These are phyloP conservation scores for Colletotrichum sp. DNA, from an alignment of 2,329 filamentous ascomycete genomes.

Conservation along the genomic window DNA sequence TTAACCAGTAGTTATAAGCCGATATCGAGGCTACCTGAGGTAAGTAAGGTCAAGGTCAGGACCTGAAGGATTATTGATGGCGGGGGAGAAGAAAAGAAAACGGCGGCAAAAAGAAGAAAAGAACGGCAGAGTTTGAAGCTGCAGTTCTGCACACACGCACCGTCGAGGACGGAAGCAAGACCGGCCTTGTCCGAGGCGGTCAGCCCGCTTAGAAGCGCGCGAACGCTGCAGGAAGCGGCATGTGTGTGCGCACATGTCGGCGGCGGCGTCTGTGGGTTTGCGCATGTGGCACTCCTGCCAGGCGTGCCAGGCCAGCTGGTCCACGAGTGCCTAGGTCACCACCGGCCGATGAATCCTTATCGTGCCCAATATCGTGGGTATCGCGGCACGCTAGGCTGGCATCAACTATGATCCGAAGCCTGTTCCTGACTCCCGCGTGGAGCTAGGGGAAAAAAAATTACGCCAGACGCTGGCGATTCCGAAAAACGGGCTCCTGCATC, in stretches of 20 bases:
- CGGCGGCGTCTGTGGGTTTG: not conserved
- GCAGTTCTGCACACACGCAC: not conserved
- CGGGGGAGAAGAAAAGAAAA: not conserved
- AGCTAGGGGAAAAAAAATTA: not conserved
- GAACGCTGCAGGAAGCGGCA: not conserved
- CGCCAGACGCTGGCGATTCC: constrained; percentile 12
- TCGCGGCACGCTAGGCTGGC: not conserved
- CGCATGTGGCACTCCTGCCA: not conserved
- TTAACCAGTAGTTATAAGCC: not conserved
- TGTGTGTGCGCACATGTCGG: not conserved
- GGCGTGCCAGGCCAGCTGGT: not conserved
- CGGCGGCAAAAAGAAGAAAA: not conserved
- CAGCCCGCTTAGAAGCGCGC: not conserved
- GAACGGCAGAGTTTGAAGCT: not conserved
- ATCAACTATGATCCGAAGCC: constrained; percentile 2
- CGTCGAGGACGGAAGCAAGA: not conserved
- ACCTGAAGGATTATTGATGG: not conserved
- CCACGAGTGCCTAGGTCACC: not conserved
- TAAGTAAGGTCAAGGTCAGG: not conserved
- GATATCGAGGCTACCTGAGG: not conserved
- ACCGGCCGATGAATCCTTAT: not conserved
- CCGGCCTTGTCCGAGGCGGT: not conserved
- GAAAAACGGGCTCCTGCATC: constrained; percentile 13
- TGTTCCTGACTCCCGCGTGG: constrained; percentile 14
- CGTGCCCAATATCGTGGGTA: not conserved